A percentile compares a stretch with the other conserved stretches of the same genome.
Conservation (phyloP, 2,329 filamentous ascomycete species). For the Pseudogymnoascus pannorum region DNA sequence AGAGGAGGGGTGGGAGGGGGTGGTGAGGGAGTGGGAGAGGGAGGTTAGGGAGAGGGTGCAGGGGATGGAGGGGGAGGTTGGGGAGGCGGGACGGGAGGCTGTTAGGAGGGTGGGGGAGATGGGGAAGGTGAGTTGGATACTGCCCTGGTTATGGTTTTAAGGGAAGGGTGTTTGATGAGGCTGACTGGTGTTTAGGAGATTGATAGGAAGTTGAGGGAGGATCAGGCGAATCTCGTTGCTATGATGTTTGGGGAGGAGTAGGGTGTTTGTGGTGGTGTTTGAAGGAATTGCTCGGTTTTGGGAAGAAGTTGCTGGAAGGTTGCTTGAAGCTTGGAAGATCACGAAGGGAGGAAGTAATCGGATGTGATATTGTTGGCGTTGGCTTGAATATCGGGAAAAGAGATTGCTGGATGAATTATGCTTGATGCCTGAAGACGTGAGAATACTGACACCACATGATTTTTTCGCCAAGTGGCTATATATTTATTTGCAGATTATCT, state of each 20-base stretch:
- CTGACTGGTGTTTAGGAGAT: neutral
- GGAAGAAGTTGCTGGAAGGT: neutral
- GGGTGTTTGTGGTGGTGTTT: neutral
- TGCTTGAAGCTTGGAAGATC: neutral
- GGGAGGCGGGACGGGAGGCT: neutral
- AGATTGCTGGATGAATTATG: neutral
- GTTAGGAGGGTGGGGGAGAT: neutral
- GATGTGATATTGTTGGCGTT: neutral
- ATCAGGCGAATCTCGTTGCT: neutral
- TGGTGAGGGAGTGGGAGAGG: neutral
- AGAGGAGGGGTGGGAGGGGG: neutral
- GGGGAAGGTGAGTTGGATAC: neutral
- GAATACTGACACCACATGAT: neutral
- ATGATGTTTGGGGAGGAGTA: neutral
- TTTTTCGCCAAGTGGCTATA: neutral
- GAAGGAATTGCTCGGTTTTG: neutral
- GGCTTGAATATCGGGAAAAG: neutral
- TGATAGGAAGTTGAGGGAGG: neutral
- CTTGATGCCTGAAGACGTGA: neutral
- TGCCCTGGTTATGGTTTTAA: too few species aligned
- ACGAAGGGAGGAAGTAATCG: neutral
- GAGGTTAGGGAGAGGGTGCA: neutral
- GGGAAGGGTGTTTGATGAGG: too few species aligned
- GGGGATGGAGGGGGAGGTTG: neutral
- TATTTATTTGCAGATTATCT: neutral